Percentiles rank a stretch among this genome's conserved stretches.
Evolutionary conservation across 2,329 filamentous ascomycete genomes (phyloP).

Genomic region (Colletotrichum gloeosporioides): DNA sequence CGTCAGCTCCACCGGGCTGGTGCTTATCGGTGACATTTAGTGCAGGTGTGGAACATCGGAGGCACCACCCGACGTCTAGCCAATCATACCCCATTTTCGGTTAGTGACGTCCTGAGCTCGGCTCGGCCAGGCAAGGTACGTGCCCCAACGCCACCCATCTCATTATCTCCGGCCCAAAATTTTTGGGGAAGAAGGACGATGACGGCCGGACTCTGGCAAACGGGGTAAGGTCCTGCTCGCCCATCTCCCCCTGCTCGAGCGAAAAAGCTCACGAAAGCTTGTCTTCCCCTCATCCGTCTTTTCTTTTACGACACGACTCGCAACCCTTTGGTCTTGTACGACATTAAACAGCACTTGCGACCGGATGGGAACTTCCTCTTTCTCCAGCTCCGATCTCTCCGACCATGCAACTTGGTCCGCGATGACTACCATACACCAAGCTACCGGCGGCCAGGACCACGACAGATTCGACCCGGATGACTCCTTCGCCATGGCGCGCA

Average conservation of each 20-base stretch:
- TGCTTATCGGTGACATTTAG: slow-evolving; percentile 16
- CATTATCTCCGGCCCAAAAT: slow-evolving; percentile 22
- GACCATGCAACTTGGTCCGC: slow-evolving; percentile 19
- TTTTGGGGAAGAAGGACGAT: slow-evolving; percentile 13
- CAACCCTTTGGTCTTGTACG: neutral
- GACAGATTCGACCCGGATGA: slow-evolving; percentile 32
- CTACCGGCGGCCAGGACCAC: slow-evolving; percentile 28
- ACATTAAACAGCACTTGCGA: neutral
- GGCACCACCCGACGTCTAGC: neutral
- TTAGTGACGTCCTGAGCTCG: neutral
- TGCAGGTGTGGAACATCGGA: neutral
- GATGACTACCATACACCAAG: slow-evolving; percentile 16
- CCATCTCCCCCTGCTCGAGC: neutral
- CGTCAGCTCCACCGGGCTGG: slow-evolving; percentile 2
- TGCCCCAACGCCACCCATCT: slow-evolving; percentile 18
- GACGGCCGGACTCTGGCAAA: slow-evolving; percentile 13
- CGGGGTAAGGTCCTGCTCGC: slow-evolving; percentile 14
- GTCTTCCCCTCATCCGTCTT: neutral
- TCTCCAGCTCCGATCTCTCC: slow-evolving; percentile 3
- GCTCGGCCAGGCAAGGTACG: slow-evolving; percentile 8
- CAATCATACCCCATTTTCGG: neutral
- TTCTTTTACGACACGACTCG: neutral
- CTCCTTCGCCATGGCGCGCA: slow-evolving; percentile 32
- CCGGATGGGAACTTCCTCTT: neutral
- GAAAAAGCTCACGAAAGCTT: slow-evolving; percentile 13